Percentiles rank a stretch among this genome's conserved stretches.
phyloP scores from a whole-genome alignment of 2,329 filamentous ascomycete species.

The Teratosphaeriaceae sp. region DNA sequence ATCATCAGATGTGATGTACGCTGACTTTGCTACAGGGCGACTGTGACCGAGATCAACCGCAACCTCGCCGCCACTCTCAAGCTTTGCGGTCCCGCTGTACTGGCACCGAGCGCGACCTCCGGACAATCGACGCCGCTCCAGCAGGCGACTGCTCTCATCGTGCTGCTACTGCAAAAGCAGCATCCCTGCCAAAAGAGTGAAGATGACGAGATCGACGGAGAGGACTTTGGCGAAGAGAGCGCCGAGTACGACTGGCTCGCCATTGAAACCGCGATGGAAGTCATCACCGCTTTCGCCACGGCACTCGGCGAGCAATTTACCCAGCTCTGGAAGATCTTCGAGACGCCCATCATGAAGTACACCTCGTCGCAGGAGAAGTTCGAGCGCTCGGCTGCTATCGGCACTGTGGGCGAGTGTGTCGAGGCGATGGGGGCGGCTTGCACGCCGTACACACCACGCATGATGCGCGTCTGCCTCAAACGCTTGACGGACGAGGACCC shows the following conservation, averaged over 20 bases:
- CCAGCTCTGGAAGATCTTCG: slow-evolving; percentile 92
- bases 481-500: slow-evolving; percentile 83
- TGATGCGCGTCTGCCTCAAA: slow-evolving; percentile 77
- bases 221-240: slow-evolving; percentile 61
- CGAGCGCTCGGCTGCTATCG: slow-evolving; percentile 84
- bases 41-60: slow-evolving; percentile 91
- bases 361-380: slow-evolving; percentile 77
- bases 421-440: slow-evolving; percentile 76
- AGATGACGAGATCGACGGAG: slow-evolving; percentile 71
- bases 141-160: slow-evolving; percentile 67
- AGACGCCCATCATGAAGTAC: slow-evolving; percentile 85
- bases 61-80: slow-evolving; percentile 87
- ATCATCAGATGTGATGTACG: no score
- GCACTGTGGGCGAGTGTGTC: slow-evolving; percentile 85
- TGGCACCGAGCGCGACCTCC: slow-evolving; percentile 60
- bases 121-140: slow-evolving; percentile 27
- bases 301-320: slow-evolving; percentile 75
- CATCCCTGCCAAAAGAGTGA: slow-evolving; percentile 92
- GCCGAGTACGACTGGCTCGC: slow-evolving; percentile 98
- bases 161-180: slow-evolving; percentile 76
- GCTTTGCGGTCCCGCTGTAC: slow-evolving; percentile 78
- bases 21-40: slow-evolving; percentile 52
- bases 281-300: slow-evolving; percentile 74
- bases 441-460: slow-evolving; percentile 68
- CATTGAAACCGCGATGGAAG: slow-evolving; percentile 88